Base-by-base conservation (phyloP, 2,329 filamentous ascomycete genomes). In the Pseudogymnoascus sp. region DNA sequence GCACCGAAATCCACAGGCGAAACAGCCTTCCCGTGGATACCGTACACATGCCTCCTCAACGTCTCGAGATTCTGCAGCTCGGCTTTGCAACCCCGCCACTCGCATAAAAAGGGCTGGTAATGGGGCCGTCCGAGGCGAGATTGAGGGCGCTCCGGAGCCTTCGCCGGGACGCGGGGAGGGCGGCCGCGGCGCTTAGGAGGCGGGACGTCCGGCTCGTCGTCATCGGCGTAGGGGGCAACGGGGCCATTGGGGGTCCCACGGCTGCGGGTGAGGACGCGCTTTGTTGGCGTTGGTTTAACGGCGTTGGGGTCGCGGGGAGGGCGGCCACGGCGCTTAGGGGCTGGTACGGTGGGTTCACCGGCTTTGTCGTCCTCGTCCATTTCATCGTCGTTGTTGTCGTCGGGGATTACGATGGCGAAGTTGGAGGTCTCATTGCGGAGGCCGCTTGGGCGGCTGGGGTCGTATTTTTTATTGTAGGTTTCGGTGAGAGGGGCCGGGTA, bases 41-140 rank as follows among this genome's bases (percentile, higher is more conserved):
- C 68, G 16, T 73, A 70, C 12, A 88, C 73, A 66, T 88, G 85
- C 62, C 74, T 76, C 24, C 81, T 77, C 41, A 88, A 71, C 8
- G 84, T 88, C 11, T 82, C 81, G 63, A 86, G 72, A 68, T 88
- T 88, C 60, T 87, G 84, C 53, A 88, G 75, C 72, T 87, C 82
- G 3, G 85, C 85, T 31, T 76, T 78, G 69, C 85, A 88, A 0
- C 76, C 76, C 22, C 74, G 66, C 85, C 85, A 88, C 70, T 87
- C 83, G 72, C 85, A 88, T 8, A 79, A 64, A 68, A 84, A 88
- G 1, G 77, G 72, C n/a, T 78, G 63, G 67, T 82, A 86, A 4
- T 72, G 73, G 5, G 81, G 77, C 22, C 76, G 66, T 10, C 22
- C 22, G 24, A 50, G 43, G 14, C 12, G 6, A 4, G 43, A 50